These are phyloP conservation scores for Abelmoschus esculentus DNA, from an alignment of 345 rosid species.

Conservation along the genomic window DNA sequence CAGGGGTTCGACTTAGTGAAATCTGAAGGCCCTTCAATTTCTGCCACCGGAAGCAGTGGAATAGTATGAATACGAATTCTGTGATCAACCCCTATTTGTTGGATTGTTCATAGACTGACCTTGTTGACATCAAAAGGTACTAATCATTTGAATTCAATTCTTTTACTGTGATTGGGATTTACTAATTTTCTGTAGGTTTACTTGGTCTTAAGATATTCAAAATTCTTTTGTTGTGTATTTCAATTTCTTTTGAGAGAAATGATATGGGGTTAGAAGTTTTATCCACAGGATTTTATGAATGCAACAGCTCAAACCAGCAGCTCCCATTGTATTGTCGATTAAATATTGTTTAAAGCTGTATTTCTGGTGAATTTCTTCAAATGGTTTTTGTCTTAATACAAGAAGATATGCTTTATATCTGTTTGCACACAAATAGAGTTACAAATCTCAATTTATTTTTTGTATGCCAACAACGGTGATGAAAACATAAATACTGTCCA, in stretches of 20 bases:
- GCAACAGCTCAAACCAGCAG: not conserved
- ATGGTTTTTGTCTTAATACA: not conserved
- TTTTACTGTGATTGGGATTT: conserved; percentile 24
- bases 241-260: conserved; percentile 20
- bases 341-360: not conserved
- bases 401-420: not conserved
- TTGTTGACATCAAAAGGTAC: conserved; percentile 27
- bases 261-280: conserved; percentile 20
- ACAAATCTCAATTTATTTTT: not conserved
- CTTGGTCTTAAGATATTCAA: conserved; percentile 14
- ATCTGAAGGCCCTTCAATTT: conserved; percentile 55
- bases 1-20: conserved; percentile 48
- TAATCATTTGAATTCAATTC: conserved; percentile 24
- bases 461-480: not conserved
- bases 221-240: conserved; percentile 15
- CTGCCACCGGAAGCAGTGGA: conserved; percentile 74
- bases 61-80: conserved; percentile 31
- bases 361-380: not conserved
- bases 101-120: conserved; percentile 54
- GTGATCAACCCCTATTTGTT: conserved; percentile 10
- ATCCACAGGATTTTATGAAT: not conserved
- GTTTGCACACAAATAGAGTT: not conserved
- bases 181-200: conserved; percentile 20
- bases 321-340: conserved; percentile 11
- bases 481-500: not conserved